Evolutionary conservation across 2,329 filamentous ascomycete species (phyloP).

Genomic region (Aspergillus versicolor): DNA sequence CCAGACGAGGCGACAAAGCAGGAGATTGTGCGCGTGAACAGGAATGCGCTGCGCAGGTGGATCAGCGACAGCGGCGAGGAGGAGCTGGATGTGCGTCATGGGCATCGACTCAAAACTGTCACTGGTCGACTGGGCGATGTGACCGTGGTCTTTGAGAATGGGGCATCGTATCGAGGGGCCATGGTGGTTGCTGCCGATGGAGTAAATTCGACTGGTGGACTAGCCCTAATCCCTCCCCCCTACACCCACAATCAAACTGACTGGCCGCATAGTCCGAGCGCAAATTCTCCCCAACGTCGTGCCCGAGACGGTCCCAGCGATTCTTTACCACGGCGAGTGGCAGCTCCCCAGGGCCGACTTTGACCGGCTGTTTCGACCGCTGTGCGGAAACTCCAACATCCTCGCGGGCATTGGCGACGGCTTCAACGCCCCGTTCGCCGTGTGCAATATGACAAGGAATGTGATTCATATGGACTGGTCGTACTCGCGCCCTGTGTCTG

Average conservation of each 20-base stretch:
- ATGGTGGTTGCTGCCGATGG: constrained; percentile 10
- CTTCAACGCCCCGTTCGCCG: constrained; percentile 11
- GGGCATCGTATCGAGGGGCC: no score
- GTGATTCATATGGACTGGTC: constrained; percentile 12
- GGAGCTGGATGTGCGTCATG: constrained; percentile 12
- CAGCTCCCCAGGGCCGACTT: neutral
- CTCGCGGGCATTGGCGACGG: constrained; percentile 11
- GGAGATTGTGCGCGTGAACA: constrained; percentile 6
- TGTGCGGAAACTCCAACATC: constrained; percentile 4
- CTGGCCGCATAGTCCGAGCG: neutral
- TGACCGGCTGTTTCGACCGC: constrained; percentile 3
- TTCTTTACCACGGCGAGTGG: constrained; percentile 11
- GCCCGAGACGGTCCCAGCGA: constrained; percentile 6
- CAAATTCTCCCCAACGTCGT: neutral
- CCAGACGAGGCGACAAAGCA: neutral
- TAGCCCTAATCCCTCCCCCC: no score
- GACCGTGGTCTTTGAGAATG: neutral
- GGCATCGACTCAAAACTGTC: neutral
- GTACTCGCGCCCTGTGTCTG: constrained; percentile 4
- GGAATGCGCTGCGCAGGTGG: constrained; percentile 13
- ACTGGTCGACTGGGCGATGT: no score
- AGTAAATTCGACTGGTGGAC: neutral
- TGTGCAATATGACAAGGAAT: constrained; percentile 8
- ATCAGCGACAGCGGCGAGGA: constrained; percentile 12
- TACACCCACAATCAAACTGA: no score